These are phyloP conservation scores for Phymatotrichopsis omnivora DNA, from an alignment of 2,329 filamentous ascomycete species.

Conservation along the genomic window DNA sequence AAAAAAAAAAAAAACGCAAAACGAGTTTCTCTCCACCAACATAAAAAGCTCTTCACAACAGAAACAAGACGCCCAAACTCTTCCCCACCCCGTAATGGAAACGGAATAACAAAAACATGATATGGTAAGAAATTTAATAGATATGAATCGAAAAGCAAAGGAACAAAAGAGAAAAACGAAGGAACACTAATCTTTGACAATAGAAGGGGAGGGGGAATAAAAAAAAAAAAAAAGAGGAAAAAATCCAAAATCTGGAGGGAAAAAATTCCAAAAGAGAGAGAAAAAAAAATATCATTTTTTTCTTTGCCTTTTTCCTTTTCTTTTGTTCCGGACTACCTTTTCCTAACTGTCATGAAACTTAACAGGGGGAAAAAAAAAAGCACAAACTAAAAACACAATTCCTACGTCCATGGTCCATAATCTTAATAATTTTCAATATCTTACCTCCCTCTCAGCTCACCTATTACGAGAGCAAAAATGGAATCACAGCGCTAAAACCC, in stretches of 20 bases:
- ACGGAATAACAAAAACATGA: too few relatives aligned
- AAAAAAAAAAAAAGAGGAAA: conserved; percentile 37
- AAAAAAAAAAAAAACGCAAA: too few relatives aligned
- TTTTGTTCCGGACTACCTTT: conserved; percentile 42
- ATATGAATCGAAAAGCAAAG: conserved; percentile 13
- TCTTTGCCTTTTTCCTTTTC: neutral
- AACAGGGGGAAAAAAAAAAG: conserved; percentile 33
- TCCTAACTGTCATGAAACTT: conserved; percentile 38
- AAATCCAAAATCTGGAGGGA: conserved; percentile 33
- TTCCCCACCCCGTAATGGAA: too few relatives aligned
- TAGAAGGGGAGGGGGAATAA: conserved; percentile 31
- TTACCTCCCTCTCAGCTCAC: conserved; percentile 1
- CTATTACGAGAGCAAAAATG: conserved; percentile 23
- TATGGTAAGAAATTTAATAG: neutral
- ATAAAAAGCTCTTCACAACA: too few relatives aligned
- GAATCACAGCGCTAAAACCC: conserved; percentile 21
- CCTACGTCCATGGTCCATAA: conserved; percentile 5
- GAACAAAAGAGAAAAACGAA: conserved; percentile 32
- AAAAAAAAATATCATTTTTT: conserved; percentile 25
- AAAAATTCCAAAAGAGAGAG: conserved; percentile 39
- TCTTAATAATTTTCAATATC: conserved; percentile 12
- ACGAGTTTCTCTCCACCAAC: too few relatives aligned
- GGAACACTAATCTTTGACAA: conserved; percentile 37
- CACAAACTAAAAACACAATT: conserved; percentile 31
- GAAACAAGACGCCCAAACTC: too few relatives aligned